These are phyloP conservation scores for Candida hungchunana DNA, from an alignment of 805 yeast species.

Conservation along the genomic window DNA sequence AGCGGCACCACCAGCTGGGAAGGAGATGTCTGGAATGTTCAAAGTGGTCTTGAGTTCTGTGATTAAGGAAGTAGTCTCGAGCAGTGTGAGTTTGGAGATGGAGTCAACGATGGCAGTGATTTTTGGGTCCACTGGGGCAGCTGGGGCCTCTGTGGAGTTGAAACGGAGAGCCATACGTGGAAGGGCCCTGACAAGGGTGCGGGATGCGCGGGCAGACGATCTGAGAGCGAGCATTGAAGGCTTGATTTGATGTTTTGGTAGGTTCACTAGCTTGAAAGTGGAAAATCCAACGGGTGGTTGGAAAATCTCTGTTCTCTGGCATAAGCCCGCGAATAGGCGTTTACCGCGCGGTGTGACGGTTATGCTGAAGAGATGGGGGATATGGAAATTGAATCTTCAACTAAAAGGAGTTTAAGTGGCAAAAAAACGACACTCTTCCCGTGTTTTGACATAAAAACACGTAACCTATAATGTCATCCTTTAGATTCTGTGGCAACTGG, in stretches of 20 bases:
- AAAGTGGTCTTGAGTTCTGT: slow-evolving; percentile 73
- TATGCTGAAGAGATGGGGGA: slow-evolving; percentile 7
- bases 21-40: slow-evolving; percentile 89
- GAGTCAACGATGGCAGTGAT: slow-evolving; percentile 84
- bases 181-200: slow-evolving; percentile 18
- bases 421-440: neutral
- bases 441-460: too few relatives aligned
- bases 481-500: slow-evolving; percentile 92
- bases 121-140: slow-evolving; percentile 76
- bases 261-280: neutral
- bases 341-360: slow-evolving; percentile 8
- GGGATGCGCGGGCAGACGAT: slow-evolving; percentile 20
- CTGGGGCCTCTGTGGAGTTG: slow-evolving; percentile 42
- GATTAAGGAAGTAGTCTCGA: slow-evolving; percentile 89
- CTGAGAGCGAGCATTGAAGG: slow-evolving; percentile 17
- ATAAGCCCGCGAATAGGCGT: slow-evolving; percentile 7
- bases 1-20: slow-evolving; percentile 67
- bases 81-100: slow-evolving; percentile 82
- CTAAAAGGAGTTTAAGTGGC: neutral
- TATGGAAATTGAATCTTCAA: neutral
- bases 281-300: too few relatives aligned
- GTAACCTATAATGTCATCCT: slow-evolving; percentile 70
- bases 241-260: neutral
- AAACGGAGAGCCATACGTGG: slow-evolving; percentile 28
- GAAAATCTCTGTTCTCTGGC: too few relatives aligned